These are phyloP conservation scores for Penicillium palitans DNA, from an alignment of 2,329 filamentous ascomycete species.

Conservation along the genomic window DNA sequence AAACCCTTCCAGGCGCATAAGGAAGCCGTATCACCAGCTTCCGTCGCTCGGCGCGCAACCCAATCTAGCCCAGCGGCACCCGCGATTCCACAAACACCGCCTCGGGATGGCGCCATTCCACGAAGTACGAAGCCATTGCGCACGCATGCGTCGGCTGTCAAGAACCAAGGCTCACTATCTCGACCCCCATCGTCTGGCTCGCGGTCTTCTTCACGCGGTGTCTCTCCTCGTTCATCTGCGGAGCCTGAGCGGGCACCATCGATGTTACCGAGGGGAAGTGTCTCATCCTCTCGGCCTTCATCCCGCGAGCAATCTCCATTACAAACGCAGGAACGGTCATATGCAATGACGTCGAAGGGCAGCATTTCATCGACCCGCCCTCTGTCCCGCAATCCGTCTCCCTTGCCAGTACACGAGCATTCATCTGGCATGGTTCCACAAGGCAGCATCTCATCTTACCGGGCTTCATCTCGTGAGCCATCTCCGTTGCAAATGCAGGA, in stretches of 20 bases:
- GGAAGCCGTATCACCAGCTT: constrained; percentile 45
- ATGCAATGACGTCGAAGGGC: constrained; percentile 15
- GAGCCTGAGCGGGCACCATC: constrained; percentile 24
- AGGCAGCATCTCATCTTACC: constrained; percentile 8
- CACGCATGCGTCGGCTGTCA: constrained; percentile 41
- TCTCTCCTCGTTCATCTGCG: constrained; percentile 29
- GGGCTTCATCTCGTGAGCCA: constrained; percentile 14
- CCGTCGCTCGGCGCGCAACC: constrained; percentile 32
- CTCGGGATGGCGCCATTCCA: constrained; percentile 37
- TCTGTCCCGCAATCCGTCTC: constrained; percentile 11
- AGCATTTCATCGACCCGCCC: constrained; percentile 20
- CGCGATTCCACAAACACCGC: constrained; percentile 38
- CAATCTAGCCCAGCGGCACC: constrained; percentile 39
- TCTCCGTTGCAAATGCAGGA: constrained; percentile 12
- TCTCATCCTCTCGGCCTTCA: constrained; percentile 27
- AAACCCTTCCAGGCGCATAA: constrained; percentile 67
- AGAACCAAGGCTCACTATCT: constrained; percentile 39
- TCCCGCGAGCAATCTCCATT: constrained; percentile 29
- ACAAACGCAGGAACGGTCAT: constrained; percentile 11
- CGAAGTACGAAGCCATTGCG: constrained; percentile 36
- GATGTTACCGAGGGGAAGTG: constrained; percentile 17
- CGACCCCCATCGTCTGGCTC: constrained; percentile 37
- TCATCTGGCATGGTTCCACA: constrained; percentile 5
- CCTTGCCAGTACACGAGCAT: constrained; percentile 5
- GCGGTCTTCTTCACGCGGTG: constrained; percentile 29